A percentile compares a stretch with the other conserved stretches of the same genome.
phyloP scores from a whole-genome alignment of 768 basidiomycete genomes.

The Sutorius australiensis region DNA sequence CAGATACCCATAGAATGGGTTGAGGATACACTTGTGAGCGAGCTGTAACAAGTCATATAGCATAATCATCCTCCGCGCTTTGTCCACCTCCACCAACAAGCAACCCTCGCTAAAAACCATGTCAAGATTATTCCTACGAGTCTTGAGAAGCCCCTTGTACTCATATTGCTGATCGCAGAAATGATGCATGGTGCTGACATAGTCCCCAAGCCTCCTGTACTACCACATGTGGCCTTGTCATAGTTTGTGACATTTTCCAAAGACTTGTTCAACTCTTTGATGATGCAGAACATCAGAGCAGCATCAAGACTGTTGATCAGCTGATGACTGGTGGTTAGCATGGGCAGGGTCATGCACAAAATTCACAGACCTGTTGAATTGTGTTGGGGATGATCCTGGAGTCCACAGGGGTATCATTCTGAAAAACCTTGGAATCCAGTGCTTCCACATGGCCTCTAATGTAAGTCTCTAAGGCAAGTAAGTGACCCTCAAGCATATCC shows the following conservation, averaged over 20 bases:
- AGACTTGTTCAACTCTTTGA: constrained; percentile 75
- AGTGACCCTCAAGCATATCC: too few species aligned
- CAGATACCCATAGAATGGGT: constrained; percentile 99
- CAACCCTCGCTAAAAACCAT: constrained; percentile 60
- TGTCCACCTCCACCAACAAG: constrained; percentile 82
- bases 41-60: constrained; percentile 97
- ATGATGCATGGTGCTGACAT: constrained; percentile 94
- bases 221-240: constrained; percentile 92
- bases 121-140: constrained; percentile 99
- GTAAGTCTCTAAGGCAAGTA: too few species aligned
- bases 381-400: constrained; percentile 93
- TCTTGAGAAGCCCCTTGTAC: constrained; percentile 97
- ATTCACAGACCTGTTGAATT: constrained; percentile 64
- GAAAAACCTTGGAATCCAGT: too few species aligned
- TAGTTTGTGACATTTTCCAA: constrained; percentile 92
- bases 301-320: constrained; percentile 92
- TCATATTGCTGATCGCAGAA: constrained; percentile 98
- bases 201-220: constrained; percentile 96
- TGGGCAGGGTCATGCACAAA: background rate
- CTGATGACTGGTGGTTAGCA: constrained; percentile 36
- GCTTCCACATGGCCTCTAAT: too few species aligned
- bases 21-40: constrained; percentile 98
- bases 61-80: constrained; percentile 99
- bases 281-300: constrained; percentile 83
- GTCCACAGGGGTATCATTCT: too few species aligned